These are phyloP conservation scores for Russula ochroleuca DNA, from an alignment of 768 basidiomycete species.

Conservation along the genomic window DNA sequence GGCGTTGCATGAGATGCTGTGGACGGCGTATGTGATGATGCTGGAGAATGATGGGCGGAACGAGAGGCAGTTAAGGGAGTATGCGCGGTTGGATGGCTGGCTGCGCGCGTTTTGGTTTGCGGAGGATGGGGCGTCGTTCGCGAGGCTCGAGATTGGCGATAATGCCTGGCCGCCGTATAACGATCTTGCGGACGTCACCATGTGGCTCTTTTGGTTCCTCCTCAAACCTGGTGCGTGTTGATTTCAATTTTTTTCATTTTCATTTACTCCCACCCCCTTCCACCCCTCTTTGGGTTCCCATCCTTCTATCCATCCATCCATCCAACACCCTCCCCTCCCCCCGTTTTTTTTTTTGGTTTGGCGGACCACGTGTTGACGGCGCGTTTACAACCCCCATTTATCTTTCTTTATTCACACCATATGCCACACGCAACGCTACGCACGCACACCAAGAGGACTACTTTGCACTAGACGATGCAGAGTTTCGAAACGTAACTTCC, in stretches of 20 bases:
- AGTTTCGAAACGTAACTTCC: constrained; percentile 44
- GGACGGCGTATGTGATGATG: constrained; percentile 71
- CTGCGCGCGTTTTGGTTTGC: constrained; percentile 65
- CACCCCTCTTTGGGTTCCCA: neutral
- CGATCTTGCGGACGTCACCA: constrained; percentile 52
- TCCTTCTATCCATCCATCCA: neutral
- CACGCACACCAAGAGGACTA: constrained; percentile 45
- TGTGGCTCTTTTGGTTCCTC: constrained; percentile 80
- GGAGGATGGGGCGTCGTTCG: constrained; percentile 51
- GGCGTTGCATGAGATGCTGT: constrained; percentile 48
- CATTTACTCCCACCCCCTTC: neutral
- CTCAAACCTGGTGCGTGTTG: constrained; percentile 51
- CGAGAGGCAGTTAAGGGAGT: constrained; percentile 62
- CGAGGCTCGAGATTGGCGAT: constrained; percentile 39
- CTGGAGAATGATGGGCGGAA: constrained; percentile 79
- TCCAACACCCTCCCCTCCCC: neutral
- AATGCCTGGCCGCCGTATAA: constrained; percentile 57
- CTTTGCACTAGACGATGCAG: constrained; percentile 35
- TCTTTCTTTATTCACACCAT: neutral
- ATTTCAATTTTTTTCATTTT: too few relatives aligned
- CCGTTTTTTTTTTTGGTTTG: neutral
- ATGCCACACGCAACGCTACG: neutral
- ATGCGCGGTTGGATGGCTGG: constrained; percentile 60
- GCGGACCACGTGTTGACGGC: constrained; percentile 11
- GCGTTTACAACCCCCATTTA: neutral